Percentiles rank a stretch among this genome's conserved stretches.
Evolutionary conservation across 2,329 filamentous ascomycete species (phyloP).

Genomic region (Colletotrichum noveboracense): DNA sequence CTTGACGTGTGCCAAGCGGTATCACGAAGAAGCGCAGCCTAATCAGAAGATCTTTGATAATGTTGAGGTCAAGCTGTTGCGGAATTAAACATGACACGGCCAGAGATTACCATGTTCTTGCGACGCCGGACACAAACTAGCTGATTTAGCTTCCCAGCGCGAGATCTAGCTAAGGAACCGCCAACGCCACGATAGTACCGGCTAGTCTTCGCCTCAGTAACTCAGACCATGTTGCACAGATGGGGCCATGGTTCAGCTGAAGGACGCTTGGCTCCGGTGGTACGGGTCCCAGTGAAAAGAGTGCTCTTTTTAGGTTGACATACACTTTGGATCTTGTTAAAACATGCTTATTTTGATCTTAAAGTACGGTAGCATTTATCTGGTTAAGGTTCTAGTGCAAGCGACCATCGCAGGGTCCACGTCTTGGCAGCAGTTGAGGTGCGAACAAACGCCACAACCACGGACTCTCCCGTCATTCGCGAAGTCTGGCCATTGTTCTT

Average conservation of each 20-base stretch:
- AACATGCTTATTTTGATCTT: neutral
- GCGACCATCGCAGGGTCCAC: neutral
- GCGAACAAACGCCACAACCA: neutral
- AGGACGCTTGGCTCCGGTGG: neutral
- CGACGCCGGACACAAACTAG: neutral
- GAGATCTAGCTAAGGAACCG: neutral
- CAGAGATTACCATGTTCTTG: neutral
- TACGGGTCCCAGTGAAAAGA: neutral
- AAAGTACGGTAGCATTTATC: neutral
- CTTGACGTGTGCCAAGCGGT: neutral
- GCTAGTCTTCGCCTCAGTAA: neutral
- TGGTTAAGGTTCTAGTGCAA: neutral
- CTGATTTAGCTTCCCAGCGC: neutral
- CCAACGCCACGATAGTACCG: neutral
- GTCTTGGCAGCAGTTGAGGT: neutral
- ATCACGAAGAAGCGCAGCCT: neutral
- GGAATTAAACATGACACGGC: neutral
- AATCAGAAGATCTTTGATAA: neutral
- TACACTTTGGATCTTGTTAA: neutral
- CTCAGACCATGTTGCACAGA: neutral
- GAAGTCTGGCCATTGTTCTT: neutral
- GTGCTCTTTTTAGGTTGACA: neutral
- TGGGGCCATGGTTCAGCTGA: neutral
- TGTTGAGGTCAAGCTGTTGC: neutral
- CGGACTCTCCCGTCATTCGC: neutral